phyloP scores from a whole-genome alignment of 2,329 filamentous ascomycete genomes.

The Fusarium nurragi region DNA sequence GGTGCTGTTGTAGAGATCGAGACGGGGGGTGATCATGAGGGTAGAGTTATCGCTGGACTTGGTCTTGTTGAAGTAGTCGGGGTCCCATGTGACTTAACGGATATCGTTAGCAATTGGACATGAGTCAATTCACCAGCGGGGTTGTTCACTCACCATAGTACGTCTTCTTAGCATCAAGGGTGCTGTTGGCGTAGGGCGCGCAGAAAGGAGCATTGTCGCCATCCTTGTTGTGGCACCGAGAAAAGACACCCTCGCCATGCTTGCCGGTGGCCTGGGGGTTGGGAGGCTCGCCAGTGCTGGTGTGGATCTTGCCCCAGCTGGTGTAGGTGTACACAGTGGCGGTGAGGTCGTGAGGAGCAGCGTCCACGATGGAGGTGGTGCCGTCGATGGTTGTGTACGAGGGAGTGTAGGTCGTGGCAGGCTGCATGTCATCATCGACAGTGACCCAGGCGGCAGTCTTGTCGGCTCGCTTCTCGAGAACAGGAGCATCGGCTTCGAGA shows the following conservation, averaged over 20 bases:
- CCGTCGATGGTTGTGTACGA: slow-evolving; percentile 57
- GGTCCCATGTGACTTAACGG: slow-evolving; percentile 64
- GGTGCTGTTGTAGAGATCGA: slow-evolving; percentile 54
- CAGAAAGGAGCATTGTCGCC: slow-evolving; percentile 63
- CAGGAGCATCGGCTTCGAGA: slow-evolving; percentile 14
- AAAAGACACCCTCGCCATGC: slow-evolving; percentile 59
- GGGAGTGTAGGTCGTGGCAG: slow-evolving; percentile 60
- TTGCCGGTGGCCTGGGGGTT: slow-evolving; percentile 55
- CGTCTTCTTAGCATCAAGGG: slow-evolving; percentile 56
- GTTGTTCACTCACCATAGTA: slow-evolving; percentile 60
- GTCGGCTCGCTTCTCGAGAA: slow-evolving; percentile 43
- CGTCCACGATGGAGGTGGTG: slow-evolving; percentile 51
- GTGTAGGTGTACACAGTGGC: slow-evolving; percentile 54
- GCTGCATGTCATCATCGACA: slow-evolving; percentile 58
- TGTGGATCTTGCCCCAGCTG: slow-evolving; percentile 50
- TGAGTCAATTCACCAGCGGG: background rate
- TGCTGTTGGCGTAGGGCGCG: slow-evolving; percentile 55
- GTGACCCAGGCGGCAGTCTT: slow-evolving; percentile 61
- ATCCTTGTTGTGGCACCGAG: slow-evolving; percentile 59
- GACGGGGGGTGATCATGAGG: slow-evolving; percentile 49
- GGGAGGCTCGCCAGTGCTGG: slow-evolving; percentile 56
- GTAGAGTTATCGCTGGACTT: slow-evolving; percentile 51
- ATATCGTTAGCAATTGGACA: background rate
- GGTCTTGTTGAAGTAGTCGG: slow-evolving; percentile 58
- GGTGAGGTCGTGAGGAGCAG: slow-evolving; percentile 58